Evolutionary conservation across 345 rosid species (phyloP).

Genomic region (Sonneratia alba): DNA sequence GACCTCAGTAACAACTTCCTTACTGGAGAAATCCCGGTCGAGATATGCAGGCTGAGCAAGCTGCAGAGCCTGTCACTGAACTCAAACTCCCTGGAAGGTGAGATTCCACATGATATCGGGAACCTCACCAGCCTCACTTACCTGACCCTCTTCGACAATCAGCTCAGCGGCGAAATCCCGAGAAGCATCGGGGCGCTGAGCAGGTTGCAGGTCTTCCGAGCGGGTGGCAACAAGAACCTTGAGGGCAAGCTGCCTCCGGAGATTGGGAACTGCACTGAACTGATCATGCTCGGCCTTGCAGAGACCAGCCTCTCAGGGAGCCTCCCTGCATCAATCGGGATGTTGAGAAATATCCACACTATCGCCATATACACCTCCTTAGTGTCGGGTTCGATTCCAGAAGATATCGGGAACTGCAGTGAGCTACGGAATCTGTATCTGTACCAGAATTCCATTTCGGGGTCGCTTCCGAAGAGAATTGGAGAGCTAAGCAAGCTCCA

Average conservation of each 20-base stretch:
- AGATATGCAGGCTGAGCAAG: slow-evolving; percentile 52
- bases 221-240: slow-evolving; percentile 84
- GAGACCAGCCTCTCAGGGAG: slow-evolving; percentile 88
- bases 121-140: slow-evolving; percentile 45
- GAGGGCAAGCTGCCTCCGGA: slow-evolving; percentile 81
- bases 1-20: slow-evolving; percentile 73
- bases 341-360: slow-evolving; percentile 61
- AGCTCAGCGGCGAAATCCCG: slow-evolving; percentile 66
- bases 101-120: slow-evolving; percentile 59
- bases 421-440: slow-evolving; percentile 75
- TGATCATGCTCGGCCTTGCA: slow-evolving; percentile 79
- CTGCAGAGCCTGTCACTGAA: slow-evolving; percentile 50
- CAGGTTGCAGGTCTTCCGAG: slow-evolving; percentile 49
- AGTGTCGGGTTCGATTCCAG: slow-evolving; percentile 68
- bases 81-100: slow-evolving; percentile 70
- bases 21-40: slow-evolving; percentile 62
- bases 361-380: slow-evolving; percentile 70
- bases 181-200: slow-evolving; percentile 54
- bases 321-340: slow-evolving; percentile 65
- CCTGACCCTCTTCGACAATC: slow-evolving; percentile 69
- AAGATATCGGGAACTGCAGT: slow-evolving; percentile 74
- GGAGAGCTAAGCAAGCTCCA: slow-evolving; percentile 75
- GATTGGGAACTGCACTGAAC: slow-evolving; percentile 75
- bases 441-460: slow-evolving; percentile 83
- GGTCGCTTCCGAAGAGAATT: slow-evolving; percentile 50